A percentile compares a stretch with the other conserved stretches of the same genome.
phyloP scores from a whole-genome alignment of 2,329 filamentous ascomycete species.

The Niveomyces coronatus region DNA sequence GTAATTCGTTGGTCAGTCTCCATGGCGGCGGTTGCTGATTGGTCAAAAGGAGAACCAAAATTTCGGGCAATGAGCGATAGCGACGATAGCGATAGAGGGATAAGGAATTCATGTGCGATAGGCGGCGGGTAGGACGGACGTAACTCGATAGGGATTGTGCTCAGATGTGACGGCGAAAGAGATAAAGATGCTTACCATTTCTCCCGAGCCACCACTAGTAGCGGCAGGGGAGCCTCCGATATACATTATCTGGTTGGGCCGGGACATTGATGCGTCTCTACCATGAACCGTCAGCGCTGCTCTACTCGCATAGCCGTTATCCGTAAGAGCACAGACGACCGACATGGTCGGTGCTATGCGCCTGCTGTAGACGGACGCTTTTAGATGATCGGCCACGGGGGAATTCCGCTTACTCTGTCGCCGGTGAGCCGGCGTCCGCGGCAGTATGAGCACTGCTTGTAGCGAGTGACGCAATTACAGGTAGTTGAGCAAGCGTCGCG shows the following conservation, averaged over 20 bases:
- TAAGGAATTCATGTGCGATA: neutral
- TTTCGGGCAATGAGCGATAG: neutral
- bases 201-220: slow-evolving; percentile 29
- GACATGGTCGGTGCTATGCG: no score
- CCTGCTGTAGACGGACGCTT: no score
- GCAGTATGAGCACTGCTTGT: slow-evolving; percentile 24
- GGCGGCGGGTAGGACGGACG: no score
- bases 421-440: slow-evolving; percentile 9
- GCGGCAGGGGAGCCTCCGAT: slow-evolving; percentile 26
- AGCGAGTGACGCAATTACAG: slow-evolving; percentile 35
- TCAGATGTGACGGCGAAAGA: slow-evolving; percentile 9
- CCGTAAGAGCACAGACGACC: neutral
- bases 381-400: no score
- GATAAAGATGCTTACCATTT: slow-evolving; percentile 29
- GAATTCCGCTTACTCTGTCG: neutral
- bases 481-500: slow-evolving; percentile 32
- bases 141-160: no score
- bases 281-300: slow-evolving; percentile 3
- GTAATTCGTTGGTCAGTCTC: neutral
- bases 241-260: slow-evolving; percentile 9
- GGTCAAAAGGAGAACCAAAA: slow-evolving; percentile 1
- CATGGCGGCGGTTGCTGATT: slow-evolving; percentile 8
- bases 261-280: slow-evolving; percentile 9
- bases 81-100: slow-evolving; percentile 11
- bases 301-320: slow-evolving; percentile 10